phyloP scores from a whole-genome alignment of 208 protist species.

The Wallacemonas sp. region DNA sequence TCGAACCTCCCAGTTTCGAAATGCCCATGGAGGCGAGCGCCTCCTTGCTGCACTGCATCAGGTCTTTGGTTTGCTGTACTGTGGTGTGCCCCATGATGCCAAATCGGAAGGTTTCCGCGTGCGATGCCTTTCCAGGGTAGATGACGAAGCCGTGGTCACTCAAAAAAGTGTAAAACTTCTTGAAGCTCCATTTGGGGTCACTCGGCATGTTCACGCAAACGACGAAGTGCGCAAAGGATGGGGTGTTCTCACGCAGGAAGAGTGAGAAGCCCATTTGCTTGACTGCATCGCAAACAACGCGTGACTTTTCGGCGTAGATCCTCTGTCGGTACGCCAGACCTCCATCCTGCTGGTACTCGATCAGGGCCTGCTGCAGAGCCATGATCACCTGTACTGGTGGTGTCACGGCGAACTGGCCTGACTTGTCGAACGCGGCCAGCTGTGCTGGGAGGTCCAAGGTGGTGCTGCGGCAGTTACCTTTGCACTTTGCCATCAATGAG shows the following conservation, averaged over 20 bases:
- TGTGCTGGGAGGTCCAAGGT: constrained; percentile 78
- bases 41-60: constrained; percentile 58
- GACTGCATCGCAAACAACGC: constrained; percentile 52
- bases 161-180: constrained; percentile 81
- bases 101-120: constrained; percentile 87
- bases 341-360: constrained; percentile 76
- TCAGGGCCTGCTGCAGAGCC: constrained; percentile 73
- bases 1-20: constrained; percentile 33
- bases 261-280: constrained; percentile 74
- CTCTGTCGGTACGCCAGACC: constrained; percentile 46
- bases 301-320: constrained; percentile 58
- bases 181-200: constrained; percentile 82
- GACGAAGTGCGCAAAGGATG: constrained; percentile 76
- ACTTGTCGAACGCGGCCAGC: constrained; percentile 61
- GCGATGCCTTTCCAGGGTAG: constrained; percentile 85
- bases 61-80: constrained; percentile 34
- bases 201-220: constrained; percentile 83
- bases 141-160: constrained; percentile 75
- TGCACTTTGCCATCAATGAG: constrained; percentile 39
- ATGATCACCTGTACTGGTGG: constrained; percentile 84
- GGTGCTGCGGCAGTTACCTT: constrained; percentile 52
- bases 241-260: constrained; percentile 59
- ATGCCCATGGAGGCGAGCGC: constrained; percentile 68
- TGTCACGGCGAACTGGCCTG: constrained; percentile 77
- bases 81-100: constrained; percentile 82